phyloP scores from a whole-genome alignment of 1,139 yeast genomes.

The Pneumocystis oryctolagi region DNA sequence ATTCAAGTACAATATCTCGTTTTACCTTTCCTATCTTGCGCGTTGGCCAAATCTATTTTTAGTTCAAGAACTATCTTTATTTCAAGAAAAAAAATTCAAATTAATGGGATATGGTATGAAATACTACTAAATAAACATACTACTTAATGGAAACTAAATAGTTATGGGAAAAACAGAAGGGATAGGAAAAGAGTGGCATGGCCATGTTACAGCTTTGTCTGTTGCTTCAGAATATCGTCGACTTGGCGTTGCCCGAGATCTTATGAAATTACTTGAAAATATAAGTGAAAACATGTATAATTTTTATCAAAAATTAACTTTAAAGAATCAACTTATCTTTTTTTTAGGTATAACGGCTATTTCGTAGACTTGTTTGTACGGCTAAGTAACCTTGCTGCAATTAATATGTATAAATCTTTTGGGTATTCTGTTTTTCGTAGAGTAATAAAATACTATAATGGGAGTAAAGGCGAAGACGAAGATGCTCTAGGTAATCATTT shows the following conservation, averaged over 20 bases:
- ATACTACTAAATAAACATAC: slow-evolving; percentile 10
- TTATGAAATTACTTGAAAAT: slow-evolving; percentile 59
- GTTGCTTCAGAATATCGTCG: slow-evolving; percentile 71
- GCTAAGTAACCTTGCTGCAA: slow-evolving; percentile 66
- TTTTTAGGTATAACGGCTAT: slow-evolving; percentile 37
- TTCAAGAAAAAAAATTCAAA: slow-evolving; percentile 4
- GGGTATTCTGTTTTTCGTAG: slow-evolving; percentile 77
- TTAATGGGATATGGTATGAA: slow-evolving; percentile 13
- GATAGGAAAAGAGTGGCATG: slow-evolving; percentile 70
- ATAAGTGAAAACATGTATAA: slow-evolving; percentile 37
- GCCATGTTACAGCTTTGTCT: slow-evolving; percentile 93
- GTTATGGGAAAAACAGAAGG: slow-evolving; percentile 98
- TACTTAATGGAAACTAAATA: slow-evolving; percentile 10
- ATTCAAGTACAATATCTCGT: slow-evolving; percentile 49
- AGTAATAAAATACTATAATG: slow-evolving; percentile 77
- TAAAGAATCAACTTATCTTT: not conserved
- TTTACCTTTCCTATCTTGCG: slow-evolving; percentile 68
- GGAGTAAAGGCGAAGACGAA: slow-evolving; percentile 41
- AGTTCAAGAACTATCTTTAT: slow-evolving; percentile 33
- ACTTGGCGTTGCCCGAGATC: slow-evolving; percentile 58
- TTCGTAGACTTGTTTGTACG: slow-evolving; percentile 86
- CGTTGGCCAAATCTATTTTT: slow-evolving; percentile 85
- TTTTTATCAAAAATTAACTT: slow-evolving; percentile 15
- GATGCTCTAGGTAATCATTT: slow-evolving; percentile 43
- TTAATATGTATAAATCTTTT: slow-evolving; percentile 64